Evolutionary conservation across 768 basidiomycete species (phyloP).

Genomic region (Trichaptum fuscoviolaceum): DNA sequence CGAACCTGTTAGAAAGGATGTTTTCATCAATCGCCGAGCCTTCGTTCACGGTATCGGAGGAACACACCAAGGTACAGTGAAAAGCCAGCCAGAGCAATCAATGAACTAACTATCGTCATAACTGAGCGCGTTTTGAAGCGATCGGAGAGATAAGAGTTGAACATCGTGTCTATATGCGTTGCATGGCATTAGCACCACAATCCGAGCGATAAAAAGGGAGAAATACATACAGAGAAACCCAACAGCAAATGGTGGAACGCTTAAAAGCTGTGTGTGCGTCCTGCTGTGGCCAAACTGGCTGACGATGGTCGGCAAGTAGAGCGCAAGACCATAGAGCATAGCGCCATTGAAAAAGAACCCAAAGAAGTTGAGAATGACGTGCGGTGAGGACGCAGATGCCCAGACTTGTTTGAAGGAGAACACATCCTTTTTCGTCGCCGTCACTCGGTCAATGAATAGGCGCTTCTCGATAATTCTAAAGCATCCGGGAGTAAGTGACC

Average conservation of each 20-base stretch:
- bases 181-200: not conserved
- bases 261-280: slow-evolving; percentile 25
- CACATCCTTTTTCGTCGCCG: slow-evolving; percentile 12
- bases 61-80: slow-evolving; percentile 14
- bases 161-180: not conserved
- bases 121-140: slow-evolving; percentile 14
- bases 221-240: not conserved
- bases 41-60: no score
- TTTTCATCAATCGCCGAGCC: not conserved
- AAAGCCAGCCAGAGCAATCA: slow-evolving; percentile 14
- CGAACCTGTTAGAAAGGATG: slow-evolving; percentile 9
- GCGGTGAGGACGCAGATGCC: not conserved
- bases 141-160: slow-evolving; percentile 14
- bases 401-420: slow-evolving; percentile 4
- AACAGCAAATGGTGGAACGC: slow-evolving; percentile 27
- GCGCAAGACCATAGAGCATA: slow-evolving; percentile 5
- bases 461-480: slow-evolving; percentile 10
- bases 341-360: not conserved
- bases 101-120: slow-evolving; percentile 10
- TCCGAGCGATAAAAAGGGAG: not conserved
- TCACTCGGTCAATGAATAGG: slow-evolving; percentile 12
- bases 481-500: not conserved
- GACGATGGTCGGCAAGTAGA: slow-evolving; percentile 24
- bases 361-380: not conserved
- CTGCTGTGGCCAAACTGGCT: slow-evolving; percentile 23